Evolutionary conservation across 768 basidiomycete species (phyloP).

Genomic region (Tulasnella sp.): DNA sequence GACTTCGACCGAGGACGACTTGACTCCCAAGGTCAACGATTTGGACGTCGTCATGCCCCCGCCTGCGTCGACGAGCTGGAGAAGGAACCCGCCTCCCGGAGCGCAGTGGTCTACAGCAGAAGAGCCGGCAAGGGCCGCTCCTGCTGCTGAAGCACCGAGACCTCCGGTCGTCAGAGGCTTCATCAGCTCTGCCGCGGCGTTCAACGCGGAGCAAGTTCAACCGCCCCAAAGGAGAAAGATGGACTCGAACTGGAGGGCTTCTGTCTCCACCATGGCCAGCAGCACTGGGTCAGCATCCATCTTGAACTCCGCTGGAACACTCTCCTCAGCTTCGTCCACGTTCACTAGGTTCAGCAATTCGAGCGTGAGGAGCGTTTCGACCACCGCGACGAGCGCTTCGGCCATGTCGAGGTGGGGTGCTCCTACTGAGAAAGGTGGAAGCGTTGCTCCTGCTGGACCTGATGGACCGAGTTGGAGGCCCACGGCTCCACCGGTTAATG

Average conservation of each 20-base stretch:
- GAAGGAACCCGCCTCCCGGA: not conserved
- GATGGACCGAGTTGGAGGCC: constrained; percentile 10
- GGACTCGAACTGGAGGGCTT: not conserved
- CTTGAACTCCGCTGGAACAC: not conserved
- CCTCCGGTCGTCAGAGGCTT: not conserved
- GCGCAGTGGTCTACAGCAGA: not conserved
- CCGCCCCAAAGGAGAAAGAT: not conserved
- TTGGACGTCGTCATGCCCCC: not conserved
- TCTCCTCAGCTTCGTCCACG: constrained; percentile 21
- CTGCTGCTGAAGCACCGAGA: not conserved
- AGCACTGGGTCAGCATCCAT: not conserved
- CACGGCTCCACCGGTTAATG: not conserved
- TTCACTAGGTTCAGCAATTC: constrained; percentile 79
- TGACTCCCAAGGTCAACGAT: not conserved
- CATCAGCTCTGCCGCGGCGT: not conserved
- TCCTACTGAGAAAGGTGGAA: constrained; percentile 21
- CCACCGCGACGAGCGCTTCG: constrained; percentile 75
- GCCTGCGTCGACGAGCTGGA: not conserved
- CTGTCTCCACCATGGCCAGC: constrained; percentile 10
- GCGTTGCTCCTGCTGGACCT: not conserved
- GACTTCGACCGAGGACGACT: constrained; percentile 13
- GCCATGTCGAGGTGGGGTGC: constrained; percentile 37
- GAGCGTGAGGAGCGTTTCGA: constrained; percentile 68
- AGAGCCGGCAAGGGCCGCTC: not conserved
- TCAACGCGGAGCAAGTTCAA: constrained; percentile 17